Evolutionary conservation across 208 protist species (phyloP).

Genomic region (Leishmania arabica): DNA sequence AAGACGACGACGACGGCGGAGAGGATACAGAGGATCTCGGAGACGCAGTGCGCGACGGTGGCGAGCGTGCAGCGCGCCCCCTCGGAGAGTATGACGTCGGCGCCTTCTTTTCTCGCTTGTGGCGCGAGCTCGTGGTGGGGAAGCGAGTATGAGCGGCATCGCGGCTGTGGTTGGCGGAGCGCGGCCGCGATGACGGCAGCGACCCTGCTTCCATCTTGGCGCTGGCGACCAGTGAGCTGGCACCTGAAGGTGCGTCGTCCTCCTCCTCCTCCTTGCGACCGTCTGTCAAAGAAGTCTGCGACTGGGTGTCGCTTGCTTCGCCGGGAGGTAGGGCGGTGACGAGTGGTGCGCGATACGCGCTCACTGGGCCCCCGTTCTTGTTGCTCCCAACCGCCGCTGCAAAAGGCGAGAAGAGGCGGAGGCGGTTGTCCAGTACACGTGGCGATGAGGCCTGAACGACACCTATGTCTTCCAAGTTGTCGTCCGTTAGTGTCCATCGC

Average conservation of each 20-base stretch:
- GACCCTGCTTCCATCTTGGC: background rate
- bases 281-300: background rate
- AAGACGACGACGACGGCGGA: background rate
- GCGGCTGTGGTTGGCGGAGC: background rate
- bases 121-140: background rate
- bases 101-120: background rate
- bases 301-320: background rate
- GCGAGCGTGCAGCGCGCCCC: background rate
- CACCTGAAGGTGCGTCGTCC: background rate
- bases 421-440: conserved; percentile 29
- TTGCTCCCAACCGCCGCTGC: background rate
- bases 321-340: background rate
- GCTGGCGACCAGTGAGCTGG: background rate
- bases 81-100: background rate
- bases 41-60: conserved; percentile 2
- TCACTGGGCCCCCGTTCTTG: background rate
- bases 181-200: background rate
- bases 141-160: background rate
- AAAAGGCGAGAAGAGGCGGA: background rate
- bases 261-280: background rate
- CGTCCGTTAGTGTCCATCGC: conserved; percentile 5
- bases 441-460: conserved; percentile 19
- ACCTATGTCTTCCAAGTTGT: background rate
- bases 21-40: background rate
- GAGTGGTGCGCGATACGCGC: background rate